A percentile compares a stretch with the other conserved stretches of the same genome.
Evolutionary conservation across 345 rosid species (phyloP).

Genomic region (Gossypium rotundifolium): DNA sequence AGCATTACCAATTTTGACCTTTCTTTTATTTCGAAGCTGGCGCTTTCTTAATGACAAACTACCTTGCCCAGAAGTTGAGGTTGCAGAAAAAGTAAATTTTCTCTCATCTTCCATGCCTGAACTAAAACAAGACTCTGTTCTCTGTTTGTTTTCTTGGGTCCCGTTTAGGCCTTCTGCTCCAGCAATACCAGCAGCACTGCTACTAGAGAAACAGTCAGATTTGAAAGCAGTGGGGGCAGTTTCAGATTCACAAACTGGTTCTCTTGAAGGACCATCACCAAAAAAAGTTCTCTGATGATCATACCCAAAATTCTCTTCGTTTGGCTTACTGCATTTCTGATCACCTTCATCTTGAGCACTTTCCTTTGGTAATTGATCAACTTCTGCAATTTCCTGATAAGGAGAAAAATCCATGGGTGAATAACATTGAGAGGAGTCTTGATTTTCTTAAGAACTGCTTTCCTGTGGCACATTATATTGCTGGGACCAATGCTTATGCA

Average conservation of each 20-base stretch:
- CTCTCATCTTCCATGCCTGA: slow-evolving; percentile 26
- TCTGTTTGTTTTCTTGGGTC: slow-evolving; percentile 18
- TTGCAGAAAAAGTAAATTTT: slow-evolving; percentile 59
- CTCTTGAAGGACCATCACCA: slow-evolving; percentile 21
- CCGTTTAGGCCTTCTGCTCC: slow-evolving; percentile 26
- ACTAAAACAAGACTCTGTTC: slow-evolving; percentile 28
- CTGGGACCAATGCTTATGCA: slow-evolving; percentile 24
- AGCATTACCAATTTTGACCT: slow-evolving; percentile 26
- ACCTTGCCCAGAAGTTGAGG: slow-evolving; percentile 27
- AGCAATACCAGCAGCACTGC: slow-evolving; percentile 20
- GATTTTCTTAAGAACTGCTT: slow-evolving; percentile 29
- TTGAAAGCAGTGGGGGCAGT: slow-evolving; percentile 16
- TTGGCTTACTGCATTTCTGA: slow-evolving; percentile 15
- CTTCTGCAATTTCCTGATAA: slow-evolving; percentile 34
- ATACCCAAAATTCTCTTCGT: slow-evolving; percentile 15
- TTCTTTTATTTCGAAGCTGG: slow-evolving; percentile 29
- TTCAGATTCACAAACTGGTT: slow-evolving; percentile 24
- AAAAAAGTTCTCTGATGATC: slow-evolving; percentile 10
- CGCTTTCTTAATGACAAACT: slow-evolving; percentile 28
- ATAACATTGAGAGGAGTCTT: slow-evolving; percentile 39
- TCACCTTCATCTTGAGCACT: slow-evolving; percentile 19
- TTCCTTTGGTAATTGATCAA: slow-evolving; percentile 32
- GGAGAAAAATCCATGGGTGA: slow-evolving; percentile 85
- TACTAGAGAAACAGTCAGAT: slow-evolving; percentile 14
- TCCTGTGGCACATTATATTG: slow-evolving; percentile 28